Conservation (phyloP, 192 early-diverging fungal genomes). For the Dimargaris xerosporica region DNA sequence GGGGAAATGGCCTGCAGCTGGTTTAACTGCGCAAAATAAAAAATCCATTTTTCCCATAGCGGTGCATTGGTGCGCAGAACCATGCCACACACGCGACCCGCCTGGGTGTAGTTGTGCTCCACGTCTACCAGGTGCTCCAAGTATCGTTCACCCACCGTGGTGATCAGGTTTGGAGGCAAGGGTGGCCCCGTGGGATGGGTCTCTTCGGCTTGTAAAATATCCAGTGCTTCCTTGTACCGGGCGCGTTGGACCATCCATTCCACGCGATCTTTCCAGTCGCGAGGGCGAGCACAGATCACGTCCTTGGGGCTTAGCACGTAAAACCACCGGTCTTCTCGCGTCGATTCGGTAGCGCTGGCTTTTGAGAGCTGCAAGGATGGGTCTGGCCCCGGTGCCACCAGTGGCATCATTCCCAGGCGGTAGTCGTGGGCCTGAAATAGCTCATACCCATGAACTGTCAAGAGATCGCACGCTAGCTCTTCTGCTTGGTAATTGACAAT, state of each 20-base stretch:
- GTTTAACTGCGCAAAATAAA: slow-evolving; percentile 63
- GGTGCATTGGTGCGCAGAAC: slow-evolving; percentile 50
- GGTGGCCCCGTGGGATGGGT: slow-evolving; percentile 24
- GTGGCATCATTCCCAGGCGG: slow-evolving; percentile 36
- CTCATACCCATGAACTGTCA: slow-evolving; percentile 71
- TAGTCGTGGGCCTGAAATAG: slow-evolving; percentile 93
- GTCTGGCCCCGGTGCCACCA: neutral
- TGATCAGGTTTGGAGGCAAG: slow-evolving; percentile 33
- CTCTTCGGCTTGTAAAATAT: slow-evolving; percentile 35
- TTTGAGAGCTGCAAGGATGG: no score
- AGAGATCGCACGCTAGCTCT: slow-evolving; percentile 74
- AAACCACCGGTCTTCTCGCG: slow-evolving; percentile 26
- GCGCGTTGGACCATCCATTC: slow-evolving; percentile 78
- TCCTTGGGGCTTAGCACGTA: slow-evolving; percentile 92
- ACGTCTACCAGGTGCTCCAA: slow-evolving; percentile 59
- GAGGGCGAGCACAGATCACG: slow-evolving; percentile 70
- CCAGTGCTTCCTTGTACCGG: slow-evolving; percentile 66
- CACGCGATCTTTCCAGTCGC: slow-evolving; percentile 86
- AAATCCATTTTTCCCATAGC: slow-evolving; percentile 88
- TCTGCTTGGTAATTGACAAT: slow-evolving; percentile 69
- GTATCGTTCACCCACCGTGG: slow-evolving; percentile 71
- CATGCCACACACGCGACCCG: slow-evolving; percentile 54
- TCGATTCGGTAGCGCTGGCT: neutral
- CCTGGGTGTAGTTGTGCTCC: slow-evolving; percentile 45
- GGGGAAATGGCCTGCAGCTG: slow-evolving; percentile 58